Evolutionary conservation across 345 rosid species (phyloP), one percentile per base, ranked within the genome.

Genomic region (Citrus medica): DNA sequence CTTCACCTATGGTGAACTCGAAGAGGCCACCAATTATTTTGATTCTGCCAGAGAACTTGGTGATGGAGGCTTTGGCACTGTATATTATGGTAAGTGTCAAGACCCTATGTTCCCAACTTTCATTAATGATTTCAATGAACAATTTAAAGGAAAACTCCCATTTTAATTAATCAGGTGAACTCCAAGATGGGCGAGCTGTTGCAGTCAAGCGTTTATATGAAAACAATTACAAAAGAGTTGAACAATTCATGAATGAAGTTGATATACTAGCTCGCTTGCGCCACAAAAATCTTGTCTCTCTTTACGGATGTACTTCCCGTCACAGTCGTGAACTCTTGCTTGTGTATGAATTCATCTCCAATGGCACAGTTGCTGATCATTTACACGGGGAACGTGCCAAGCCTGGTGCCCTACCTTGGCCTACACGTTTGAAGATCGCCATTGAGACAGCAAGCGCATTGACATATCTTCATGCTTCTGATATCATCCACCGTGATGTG

Each of bases 11-110:
- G 69, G 32, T 0, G 97, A 93, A 73, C 99, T 95, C 16, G 87
- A 83, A 72, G 83, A 78, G 75, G 99, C 98, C 1, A 95, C 98
- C 4, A 79, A 88, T 78, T 76, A 87, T 73, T 95, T 95, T 74
- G 97, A 92, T 81, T 85, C 92, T 6, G 63, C 84, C 0, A 86
- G 30, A 75, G 96, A 95, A 84, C 94, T 93, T 38, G 99, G 99
- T 35, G 97, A 91, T 79, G 99, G 99, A 69, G 98, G 98, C 83
- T 95, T 90, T 79, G 98, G 97, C 81, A 91, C 93, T 30, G 99
- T 95, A 13, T 95, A 91, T 33, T 79, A 86, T 77, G 99, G 99
- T 86, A 90, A 81, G 83, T 70, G 32, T 55, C 28, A n/a, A 21
- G 0, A 37, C 30, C 3, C 7, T 35, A 53, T 19, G 32, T 30